Conservation (phyloP, 768 basidiomycete genomes). For the Tricholoma hemisulphureum region DNA sequence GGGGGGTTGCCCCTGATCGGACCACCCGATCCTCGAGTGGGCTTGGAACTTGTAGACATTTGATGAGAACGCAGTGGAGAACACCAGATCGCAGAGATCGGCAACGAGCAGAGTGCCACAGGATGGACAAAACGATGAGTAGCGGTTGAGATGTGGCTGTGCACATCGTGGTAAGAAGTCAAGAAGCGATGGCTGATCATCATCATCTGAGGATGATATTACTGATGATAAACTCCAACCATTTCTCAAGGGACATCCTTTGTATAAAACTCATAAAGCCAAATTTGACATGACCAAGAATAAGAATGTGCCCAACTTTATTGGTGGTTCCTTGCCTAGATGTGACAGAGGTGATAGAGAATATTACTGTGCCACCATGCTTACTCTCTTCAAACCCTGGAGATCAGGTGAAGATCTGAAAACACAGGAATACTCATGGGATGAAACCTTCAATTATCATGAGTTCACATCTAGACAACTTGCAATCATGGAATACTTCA, state of each 20-base stretch:
- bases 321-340: conserved; percentile 25
- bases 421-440: conserved; percentile 19
- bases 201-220: background rate
- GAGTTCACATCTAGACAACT: conserved; percentile 13
- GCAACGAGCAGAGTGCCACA: too few relatives aligned
- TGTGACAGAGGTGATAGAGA: conserved; percentile 29
- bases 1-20: too few relatives aligned
- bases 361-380: conserved; percentile 30
- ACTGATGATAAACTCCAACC: background rate
- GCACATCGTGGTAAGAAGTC: too few relatives aligned
- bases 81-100: too few relatives aligned
- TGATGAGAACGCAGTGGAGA: too few relatives aligned
- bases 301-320: conserved; percentile 22
- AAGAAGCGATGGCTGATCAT: too few relatives aligned
- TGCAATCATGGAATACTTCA: conserved; percentile 21
- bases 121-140: too few relatives aligned
- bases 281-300: background rate
- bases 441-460: conserved; percentile 20
- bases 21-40: too few relatives aligned
- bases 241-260: background rate
- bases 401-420: conserved; percentile 27
- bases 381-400: too few relatives aligned
- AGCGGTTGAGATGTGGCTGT: too few relatives aligned
- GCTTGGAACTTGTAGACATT: too few relatives aligned
- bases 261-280: background rate